Base-by-base conservation (phyloP, 2,329 filamentous ascomycete genomes). In the Pestalotiopsis fici region DNA sequence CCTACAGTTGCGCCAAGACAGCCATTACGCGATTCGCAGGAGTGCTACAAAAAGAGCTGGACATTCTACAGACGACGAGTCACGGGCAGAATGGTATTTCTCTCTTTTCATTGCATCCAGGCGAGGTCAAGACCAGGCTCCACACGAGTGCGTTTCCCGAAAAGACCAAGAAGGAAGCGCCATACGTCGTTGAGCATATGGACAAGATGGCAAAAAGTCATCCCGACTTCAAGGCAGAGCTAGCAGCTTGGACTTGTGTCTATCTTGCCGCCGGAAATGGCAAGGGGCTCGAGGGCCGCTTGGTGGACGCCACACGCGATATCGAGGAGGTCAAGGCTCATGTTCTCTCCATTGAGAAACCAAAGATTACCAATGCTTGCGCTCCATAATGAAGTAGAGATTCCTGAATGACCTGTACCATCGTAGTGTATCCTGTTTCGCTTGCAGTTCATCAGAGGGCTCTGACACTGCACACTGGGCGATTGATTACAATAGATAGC, bases 171-270 rank as follows among this genome's bases (percentile, higher is more conserved):
- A n/a, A 15, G 13, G 62, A 64, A 43, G 62, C 62, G 28, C 62
- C 62, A 9, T 64, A 64, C 31, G 62, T 64, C 43, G 37, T 64
- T 28, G 62, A 64, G 28, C 62, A 64, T 25, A 64, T 64, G 62
- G 62, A 55, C 12, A 54, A 64, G 62, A 64, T 64, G 43, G 62
- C 43, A 18, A 64, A 56, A 43, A 55, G 18, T 21, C 62, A 37
- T 13, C 62, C 62, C 47, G 43, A 64, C 27, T 64, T 64, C 62
- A 56, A 55, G 47, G 43, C 43, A 15, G 62, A 55, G 43, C 12
- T 28, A 23, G 39, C 62, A 25, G 62, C 62, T 12, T 64, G 62
- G 62, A 64, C 62, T 28, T 64, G 62, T 37, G 62, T 64, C 13
- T 64, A 56, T 31, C 47, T 64, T 7, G 43, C 43, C 0, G 27